Evolutionary conservation across 768 basidiomycete genomes (phyloP), one percentile per base, ranked within the genome.

Genomic region (Serendipita sp.): DNA sequence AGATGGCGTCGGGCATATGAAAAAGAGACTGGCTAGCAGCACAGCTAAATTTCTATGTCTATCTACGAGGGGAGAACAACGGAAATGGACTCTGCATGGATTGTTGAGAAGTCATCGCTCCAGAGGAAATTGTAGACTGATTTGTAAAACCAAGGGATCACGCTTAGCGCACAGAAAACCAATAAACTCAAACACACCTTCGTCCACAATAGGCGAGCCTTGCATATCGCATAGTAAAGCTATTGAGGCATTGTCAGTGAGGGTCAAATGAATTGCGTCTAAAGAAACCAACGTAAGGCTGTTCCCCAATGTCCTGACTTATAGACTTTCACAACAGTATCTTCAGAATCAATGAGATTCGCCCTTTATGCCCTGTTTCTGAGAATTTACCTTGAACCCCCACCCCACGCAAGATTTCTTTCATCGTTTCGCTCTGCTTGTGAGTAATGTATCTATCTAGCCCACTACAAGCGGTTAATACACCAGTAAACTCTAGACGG

Each of bases 381-480:
- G 15, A 52, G 63, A 32, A 41, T 23, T 64, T 65, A 62, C 64
- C 48, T 28, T 28, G 30, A 10, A 70, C 36, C 3, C 69, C 68
- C 4, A 70, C 66, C 3, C 69, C 69, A n/a, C 65, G 68, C 11
- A 70, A 48, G 2, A 70, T 32, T 47, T 70, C 69, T 63, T 70
- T 70, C 68, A 68, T 70, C 13, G 58, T 58, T 45, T 68, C 69
- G 23, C 68, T 69, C 46, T 70, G 69, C n/a, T 62, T 47, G 48
- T 68, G 64, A 11, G 63, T 35, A 30, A 68, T 66, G 28, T 63
- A 62, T 45, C 64, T 64, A 52, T 70, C 69, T 16, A 70, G 66
- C 16, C 69, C 69, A n/a, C 69, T 70, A 41, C 5, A 44, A 5
- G 30, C 28, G n/a, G 7, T 11, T 32, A 34, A 32, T 8, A 8